A percentile compares a stretch with the other conserved stretches of the same genome.
phyloP scores from a whole-genome alignment of 2,329 filamentous ascomycete species.

The Clathrospora elynae region DNA sequence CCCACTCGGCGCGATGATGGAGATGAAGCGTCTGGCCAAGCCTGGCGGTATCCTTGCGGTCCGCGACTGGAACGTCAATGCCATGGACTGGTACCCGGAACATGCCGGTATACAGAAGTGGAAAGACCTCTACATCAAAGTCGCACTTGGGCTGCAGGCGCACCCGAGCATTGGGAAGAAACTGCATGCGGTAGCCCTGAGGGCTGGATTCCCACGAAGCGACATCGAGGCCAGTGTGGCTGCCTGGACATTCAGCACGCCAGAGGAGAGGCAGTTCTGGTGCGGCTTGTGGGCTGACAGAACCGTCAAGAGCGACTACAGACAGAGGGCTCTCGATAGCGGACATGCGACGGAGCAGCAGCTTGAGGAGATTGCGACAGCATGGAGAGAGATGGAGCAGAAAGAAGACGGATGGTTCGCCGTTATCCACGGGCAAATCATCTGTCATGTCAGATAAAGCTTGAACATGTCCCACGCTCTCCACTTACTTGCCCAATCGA shows the following conservation, averaged over 20 bases:
- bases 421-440: conserved; percentile 52
- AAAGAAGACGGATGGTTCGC: conserved; percentile 52
- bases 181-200: conserved; percentile 46
- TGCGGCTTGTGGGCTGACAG: conserved; percentile 50
- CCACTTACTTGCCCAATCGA: conserved; percentile 29
- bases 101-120: conserved; percentile 43
- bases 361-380: conserved; percentile 47
- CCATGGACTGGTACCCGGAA: conserved; percentile 49
- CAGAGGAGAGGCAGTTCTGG: conserved; percentile 49
- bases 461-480: conserved; percentile 12
- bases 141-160: conserved; percentile 39
- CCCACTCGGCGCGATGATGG: conserved; percentile 56
- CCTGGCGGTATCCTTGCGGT: conserved; percentile 59
- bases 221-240: conserved; percentile 49
- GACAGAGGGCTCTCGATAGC: conserved; percentile 45
- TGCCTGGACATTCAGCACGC: conserved; percentile 52
- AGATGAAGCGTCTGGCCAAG: conserved; percentile 62
- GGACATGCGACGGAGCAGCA: conserved; percentile 47
- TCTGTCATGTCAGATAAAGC: conserved; percentile 36
- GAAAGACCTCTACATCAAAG: conserved; percentile 42
- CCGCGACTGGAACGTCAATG: conserved; percentile 45
- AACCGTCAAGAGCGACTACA: conserved; percentile 43
- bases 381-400: conserved; percentile 50
- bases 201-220: conserved; percentile 47
- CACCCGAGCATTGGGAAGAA: conserved; percentile 45